Evolutionary conservation across 2,329 filamentous ascomycete genomes (phyloP), one percentile per base, ranked within the genome.

Genomic region (Clonostachys rhizophaga): DNA sequence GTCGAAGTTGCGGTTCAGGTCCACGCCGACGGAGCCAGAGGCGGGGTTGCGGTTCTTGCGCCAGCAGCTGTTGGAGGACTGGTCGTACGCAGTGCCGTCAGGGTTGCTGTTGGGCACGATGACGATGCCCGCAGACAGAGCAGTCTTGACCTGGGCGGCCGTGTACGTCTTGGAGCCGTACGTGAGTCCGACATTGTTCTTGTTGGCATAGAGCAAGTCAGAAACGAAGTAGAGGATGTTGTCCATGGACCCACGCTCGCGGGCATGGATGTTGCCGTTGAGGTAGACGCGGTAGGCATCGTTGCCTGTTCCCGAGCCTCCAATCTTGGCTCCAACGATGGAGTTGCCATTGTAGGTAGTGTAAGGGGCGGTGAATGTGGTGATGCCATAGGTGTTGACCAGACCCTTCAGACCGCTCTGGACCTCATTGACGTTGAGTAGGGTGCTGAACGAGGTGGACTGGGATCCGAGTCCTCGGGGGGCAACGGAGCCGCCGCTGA

Each of bases 1-100:
- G 57, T 80, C 75, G 53, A 79, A 79, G 63, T 80, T 80, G 45
- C 76, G 69, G 59, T 79, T 79, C 43, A 79, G 62, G 52, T 80
- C 76, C 34, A 79, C 64, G n/a, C 75, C 76, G 14, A 20, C 13
- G 24, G 49, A 40, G 1, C 66, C 63, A 33, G 60, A 65, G 20
- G 58, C 59, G 1, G 70, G 64, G 58, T 77, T 79, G 34, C 76
- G 72, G 58, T 80, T 80, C 66, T 79, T 79, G 52, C 75, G 71
- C 76, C 76, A 79, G 64, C 75, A 77, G 34, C 59, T 61, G 54
- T 72, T 65, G 30, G 66, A 70, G 14, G 62, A 58, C 54, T 79
- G 76, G 52, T 80, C 76, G 52, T 72, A 70, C 33, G 70, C 67
- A 6, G 75, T 69, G 35, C 76, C 76, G 50, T 80, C 76, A 0